Percentiles rank a stretch among this genome's conserved stretches.
Evolutionary conservation across 2,329 filamentous ascomycete genomes (phyloP).

Genomic region (Aspergillus neotritici): DNA sequence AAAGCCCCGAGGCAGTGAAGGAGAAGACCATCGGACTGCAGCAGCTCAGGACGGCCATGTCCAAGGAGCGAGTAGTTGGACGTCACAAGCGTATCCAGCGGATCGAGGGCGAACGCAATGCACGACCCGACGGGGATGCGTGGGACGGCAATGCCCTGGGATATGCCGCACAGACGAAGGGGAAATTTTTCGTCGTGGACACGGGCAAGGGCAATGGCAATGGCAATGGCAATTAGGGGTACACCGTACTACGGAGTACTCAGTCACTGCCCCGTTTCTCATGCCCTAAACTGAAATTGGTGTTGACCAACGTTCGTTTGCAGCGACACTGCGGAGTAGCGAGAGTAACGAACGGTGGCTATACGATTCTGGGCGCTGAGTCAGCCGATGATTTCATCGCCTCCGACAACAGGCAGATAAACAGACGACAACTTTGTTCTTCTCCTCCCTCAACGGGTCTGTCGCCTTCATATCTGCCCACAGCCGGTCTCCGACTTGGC

Average conservation of each 20-base stretch:
- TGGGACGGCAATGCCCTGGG: conserved; percentile 68
- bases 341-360: background rate
- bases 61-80: conserved; percentile 38
- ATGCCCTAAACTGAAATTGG: no score
- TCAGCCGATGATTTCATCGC: conserved; percentile 18
- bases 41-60: conserved; percentile 33
- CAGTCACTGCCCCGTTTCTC: no score
- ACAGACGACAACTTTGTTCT: conserved; percentile 7
- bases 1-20: conserved; percentile 36
- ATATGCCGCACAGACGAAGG: conserved; percentile 60
- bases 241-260: no score
- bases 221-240: conserved; percentile 4
- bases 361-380: conserved; percentile 14
- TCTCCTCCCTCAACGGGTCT: conserved; percentile 1
- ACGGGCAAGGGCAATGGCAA: conserved; percentile 14
- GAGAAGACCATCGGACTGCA: conserved; percentile 38
- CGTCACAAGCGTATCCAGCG: conserved; percentile 45
- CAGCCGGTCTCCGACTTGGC: background rate
- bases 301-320: no score
- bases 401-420: background rate
- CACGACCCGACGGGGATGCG: conserved; percentile 40
- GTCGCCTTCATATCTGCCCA: background rate
- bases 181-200: conserved; percentile 73
- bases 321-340: background rate
- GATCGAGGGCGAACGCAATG: conserved; percentile 23